Evolutionary conservation across 371 early-diverging fungal species (phyloP).

Genomic region (Massospora cicadina): DNA sequence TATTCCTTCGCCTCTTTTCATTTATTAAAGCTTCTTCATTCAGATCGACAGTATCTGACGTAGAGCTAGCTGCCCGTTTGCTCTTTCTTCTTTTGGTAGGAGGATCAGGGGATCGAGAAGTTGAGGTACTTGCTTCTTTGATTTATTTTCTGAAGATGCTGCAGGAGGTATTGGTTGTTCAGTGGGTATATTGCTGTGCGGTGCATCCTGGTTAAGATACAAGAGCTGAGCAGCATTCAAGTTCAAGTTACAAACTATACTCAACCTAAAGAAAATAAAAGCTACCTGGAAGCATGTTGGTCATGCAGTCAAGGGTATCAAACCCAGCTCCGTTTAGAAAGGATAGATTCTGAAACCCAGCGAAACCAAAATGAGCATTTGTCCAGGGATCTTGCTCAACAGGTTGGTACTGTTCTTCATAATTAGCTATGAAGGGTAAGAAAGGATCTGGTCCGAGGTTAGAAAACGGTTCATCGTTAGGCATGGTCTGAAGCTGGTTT

Average conservation of each 20-base stretch:
- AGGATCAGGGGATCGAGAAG: neutral
- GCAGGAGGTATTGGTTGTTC: neutral
- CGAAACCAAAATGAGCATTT: neutral
- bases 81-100: neutral
- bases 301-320: constrained; percentile 12
- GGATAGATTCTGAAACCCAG: neutral
- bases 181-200: neutral
- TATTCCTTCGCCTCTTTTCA: constrained; percentile 83
- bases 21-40: constrained; percentile 12
- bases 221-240: neutral
- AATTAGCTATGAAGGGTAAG: constrained; percentile 1
- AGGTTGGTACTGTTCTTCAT: neutral
- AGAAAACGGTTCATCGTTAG: neutral
- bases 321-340: constrained; percentile 8
- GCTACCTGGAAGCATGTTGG: neutral
- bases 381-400: constrained; percentile 8
- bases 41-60: constrained; percentile 15
- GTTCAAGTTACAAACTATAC: neutral
- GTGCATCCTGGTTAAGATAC: neutral
- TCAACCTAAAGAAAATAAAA: neutral
- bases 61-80: neutral
- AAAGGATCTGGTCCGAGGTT: constrained; percentile 8
- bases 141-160: neutral
- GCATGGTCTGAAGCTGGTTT: no score
- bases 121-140: neutral